Conservation (phyloP, 2,329 filamentous ascomycete genomes). For the Cladosporium sp. region DNA sequence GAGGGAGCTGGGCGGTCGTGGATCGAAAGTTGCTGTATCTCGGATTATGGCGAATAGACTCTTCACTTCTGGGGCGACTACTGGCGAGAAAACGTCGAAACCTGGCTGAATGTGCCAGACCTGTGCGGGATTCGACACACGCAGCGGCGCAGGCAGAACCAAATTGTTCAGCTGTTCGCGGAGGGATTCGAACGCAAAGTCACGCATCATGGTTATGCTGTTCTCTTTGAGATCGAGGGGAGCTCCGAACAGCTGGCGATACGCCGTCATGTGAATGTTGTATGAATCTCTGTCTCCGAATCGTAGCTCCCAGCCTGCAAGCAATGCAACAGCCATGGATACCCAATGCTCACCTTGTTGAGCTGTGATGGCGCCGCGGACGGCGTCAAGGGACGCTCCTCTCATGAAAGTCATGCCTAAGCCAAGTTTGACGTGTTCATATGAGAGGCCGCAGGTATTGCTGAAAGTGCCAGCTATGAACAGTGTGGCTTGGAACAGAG, state of each 20-base stretch:
- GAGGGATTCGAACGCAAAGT: constrained; percentile 19
- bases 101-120: constrained; percentile 14
- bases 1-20: not conserved
- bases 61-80: constrained; percentile 15
- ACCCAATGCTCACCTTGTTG: constrained; percentile 15
- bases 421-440: constrained; percentile 16
- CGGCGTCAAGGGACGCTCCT: constrained; percentile 20
- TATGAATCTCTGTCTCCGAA: constrained; percentile 21
- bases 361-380: constrained; percentile 16
- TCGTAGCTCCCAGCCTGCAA: constrained; percentile 24
- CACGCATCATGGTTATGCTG: constrained; percentile 18
- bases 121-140: not conserved
- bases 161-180: constrained; percentile 17
- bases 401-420: constrained; percentile 19
- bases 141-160: constrained; percentile 1
- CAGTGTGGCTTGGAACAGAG: constrained; percentile 21
- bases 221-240: constrained; percentile 15
- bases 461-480: constrained; percentile 21
- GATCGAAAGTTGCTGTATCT: constrained; percentile 6
- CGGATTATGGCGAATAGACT: constrained; percentile 17
- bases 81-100: constrained; percentile 15
- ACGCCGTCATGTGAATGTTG: constrained; percentile 20
- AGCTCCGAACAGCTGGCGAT: constrained; percentile 1
- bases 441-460: constrained; percentile 21
- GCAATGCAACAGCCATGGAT: constrained; percentile 20